Conservation (phyloP, 164 flowering plant species). For the Tinospora cordifolia region DNA sequence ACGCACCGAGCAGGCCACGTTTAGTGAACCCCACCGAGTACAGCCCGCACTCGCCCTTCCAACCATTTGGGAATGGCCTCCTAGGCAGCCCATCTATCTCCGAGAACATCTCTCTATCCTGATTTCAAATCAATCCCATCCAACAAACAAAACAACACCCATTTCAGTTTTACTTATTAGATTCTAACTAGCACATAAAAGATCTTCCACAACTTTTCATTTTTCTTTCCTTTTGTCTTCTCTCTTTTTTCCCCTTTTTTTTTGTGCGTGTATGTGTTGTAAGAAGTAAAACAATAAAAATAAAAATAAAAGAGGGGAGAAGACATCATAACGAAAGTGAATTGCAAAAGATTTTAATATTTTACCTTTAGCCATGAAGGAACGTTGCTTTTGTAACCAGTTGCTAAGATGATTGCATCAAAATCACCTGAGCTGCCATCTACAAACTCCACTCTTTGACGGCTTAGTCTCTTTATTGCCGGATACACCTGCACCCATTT, state of each 20-base stretch:
- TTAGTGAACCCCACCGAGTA: conserved; percentile 66
- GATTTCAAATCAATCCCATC: conserved; percentile 7
- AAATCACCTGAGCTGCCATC: conserved; percentile 55
- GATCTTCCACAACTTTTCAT: too few species aligned
- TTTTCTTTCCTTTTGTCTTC: too few species aligned
- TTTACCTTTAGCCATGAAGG: conserved; percentile 86
- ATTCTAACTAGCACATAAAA: background rate
- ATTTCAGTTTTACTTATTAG: background rate
- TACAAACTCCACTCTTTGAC: conserved; percentile 43
- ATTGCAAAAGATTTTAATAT: too few species aligned
- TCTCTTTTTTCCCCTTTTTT: too few species aligned
- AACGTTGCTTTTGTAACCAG: conserved; percentile 82
- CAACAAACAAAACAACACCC: background rate
- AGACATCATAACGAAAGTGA: too few species aligned
- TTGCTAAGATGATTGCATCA: conserved; percentile 74
- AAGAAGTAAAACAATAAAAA: too few species aligned
- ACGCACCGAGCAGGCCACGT: conserved; percentile 59
- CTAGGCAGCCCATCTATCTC: conserved; percentile 48
- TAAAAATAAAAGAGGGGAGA: too few species aligned
- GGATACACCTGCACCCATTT: conserved; percentile 38
- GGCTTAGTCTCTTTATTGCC: conserved; percentile 38
- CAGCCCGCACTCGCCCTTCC: conserved; percentile 60
- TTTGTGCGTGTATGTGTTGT: too few species aligned
- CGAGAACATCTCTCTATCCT: conserved; percentile 44
- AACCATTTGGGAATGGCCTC: conserved; percentile 48